Percentiles rank a stretch among this genome's conserved stretches.
Evolutionary conservation across 2,329 filamentous ascomycete species (phyloP).

Genomic region (Lizonia empirigonia): DNA sequence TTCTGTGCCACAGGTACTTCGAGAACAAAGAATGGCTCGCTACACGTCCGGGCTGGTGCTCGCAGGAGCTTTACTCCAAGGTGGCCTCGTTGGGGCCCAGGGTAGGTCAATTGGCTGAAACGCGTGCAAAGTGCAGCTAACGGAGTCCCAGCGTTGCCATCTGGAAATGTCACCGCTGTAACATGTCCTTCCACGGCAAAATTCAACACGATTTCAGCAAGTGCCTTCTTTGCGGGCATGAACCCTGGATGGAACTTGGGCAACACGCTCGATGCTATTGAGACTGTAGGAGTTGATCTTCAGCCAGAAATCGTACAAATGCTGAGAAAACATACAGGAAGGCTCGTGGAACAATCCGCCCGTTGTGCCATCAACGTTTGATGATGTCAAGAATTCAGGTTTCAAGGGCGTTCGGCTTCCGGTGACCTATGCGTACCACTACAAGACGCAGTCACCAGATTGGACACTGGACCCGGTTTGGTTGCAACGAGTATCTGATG

Average conservation of each 20-base stretch:
- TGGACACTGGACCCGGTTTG: conserved; percentile 61
- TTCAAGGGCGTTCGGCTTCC: conserved; percentile 66
- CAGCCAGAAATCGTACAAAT: too few relatives aligned
- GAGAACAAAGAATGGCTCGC: conserved; percentile 1
- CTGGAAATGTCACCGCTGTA: conserved; percentile 26
- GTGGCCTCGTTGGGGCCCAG: conserved; percentile 21
- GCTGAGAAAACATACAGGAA: conserved; percentile 44
- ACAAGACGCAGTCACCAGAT: conserved; percentile 55
- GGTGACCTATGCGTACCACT: conserved; percentile 65
- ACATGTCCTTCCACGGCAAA: conserved; percentile 48
- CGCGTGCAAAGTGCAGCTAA: not conserved
- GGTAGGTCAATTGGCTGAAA: conserved; percentile 3
- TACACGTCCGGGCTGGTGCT: conserved; percentile 11
- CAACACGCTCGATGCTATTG: conserved; percentile 63
- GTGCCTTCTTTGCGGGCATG: conserved; percentile 55
- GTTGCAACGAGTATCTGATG: conserved; percentile 63
- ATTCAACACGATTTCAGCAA: conserved; percentile 55
- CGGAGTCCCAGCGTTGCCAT: not conserved
- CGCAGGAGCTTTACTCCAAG: conserved; percentile 23
- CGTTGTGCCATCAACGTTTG: conserved; percentile 57
- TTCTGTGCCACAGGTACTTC: not conserved
- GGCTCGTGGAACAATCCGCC: conserved; percentile 64
- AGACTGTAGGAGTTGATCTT: conserved; percentile 26
- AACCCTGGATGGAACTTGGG: conserved; percentile 66
- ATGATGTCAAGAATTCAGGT: conserved; percentile 58